Percentiles rank a stretch among this genome's conserved stretches.
phyloP scores from a whole-genome alignment of 306 rosid genomes.

The Acacia acuminata region DNA sequence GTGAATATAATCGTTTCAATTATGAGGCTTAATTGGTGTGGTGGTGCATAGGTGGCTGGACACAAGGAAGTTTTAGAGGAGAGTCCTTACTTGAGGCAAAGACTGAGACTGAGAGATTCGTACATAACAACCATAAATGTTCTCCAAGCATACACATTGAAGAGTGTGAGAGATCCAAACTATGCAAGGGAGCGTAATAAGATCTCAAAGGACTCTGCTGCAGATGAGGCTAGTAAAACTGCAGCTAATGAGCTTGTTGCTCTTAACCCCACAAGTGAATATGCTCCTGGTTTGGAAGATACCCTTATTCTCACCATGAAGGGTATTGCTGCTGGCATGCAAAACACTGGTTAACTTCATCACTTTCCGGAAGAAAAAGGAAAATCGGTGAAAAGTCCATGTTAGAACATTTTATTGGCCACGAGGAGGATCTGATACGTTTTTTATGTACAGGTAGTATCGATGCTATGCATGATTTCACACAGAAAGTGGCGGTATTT shows the following conservation, averaged over 20 bases:
- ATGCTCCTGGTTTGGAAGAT: slow-evolving; percentile 95
- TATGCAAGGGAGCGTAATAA: slow-evolving; percentile 66
- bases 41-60: slow-evolving; percentile 63
- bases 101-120: slow-evolving; percentile 79
- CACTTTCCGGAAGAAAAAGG: no score
- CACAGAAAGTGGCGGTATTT: no score
- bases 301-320: slow-evolving; percentile 96
- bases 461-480: no score
- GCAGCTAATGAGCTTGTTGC: slow-evolving; percentile 78
- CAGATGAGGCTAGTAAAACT: slow-evolving; percentile 44
- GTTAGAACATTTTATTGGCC: no score
- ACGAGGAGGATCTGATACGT: no score
- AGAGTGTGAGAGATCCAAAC: slow-evolving; percentile 74
- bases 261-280: slow-evolving; percentile 87
- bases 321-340: slow-evolving; percentile 97
- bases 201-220: slow-evolving; percentile 52
- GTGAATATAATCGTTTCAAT: neutral
- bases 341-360: slow-evolving; percentile 54
- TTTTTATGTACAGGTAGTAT: no score
- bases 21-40: neutral
- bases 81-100: slow-evolving; percentile 81
- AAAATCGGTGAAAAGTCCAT: no score
- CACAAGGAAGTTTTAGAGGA: slow-evolving; percentile 92
- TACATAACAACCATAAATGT: slow-evolving; percentile 87
- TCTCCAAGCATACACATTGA: slow-evolving; percentile 93